A percentile compares a stretch with the other conserved stretches of the same genome.
phyloP scores from a whole-genome alignment of 1,284 basidiomycete genomes.

The Cryptococcus wingfieldii region DNA sequence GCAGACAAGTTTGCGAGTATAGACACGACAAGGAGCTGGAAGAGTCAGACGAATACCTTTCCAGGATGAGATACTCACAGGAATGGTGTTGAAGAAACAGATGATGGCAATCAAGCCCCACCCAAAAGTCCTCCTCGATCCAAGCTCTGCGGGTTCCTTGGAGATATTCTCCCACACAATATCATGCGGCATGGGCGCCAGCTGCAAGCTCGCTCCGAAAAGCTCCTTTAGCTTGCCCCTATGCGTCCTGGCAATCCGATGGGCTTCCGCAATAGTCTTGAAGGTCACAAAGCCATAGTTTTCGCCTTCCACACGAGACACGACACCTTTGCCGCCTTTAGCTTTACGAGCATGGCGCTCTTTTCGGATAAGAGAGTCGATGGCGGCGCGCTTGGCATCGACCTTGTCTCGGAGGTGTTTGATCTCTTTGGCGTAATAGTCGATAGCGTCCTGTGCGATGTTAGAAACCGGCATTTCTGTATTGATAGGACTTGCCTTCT shows the following conservation, averaged over 20 bases:
- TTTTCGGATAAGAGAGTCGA: conserved; percentile 56
- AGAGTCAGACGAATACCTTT: not conserved
- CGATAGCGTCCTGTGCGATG: conserved; percentile 63
- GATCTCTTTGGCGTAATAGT: conserved; percentile 71
- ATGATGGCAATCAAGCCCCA: conserved; percentile 69
- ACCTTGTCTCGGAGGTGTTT: conserved; percentile 61
- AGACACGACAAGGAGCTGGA: conserved; percentile 36
- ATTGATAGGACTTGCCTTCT: conserved; percentile 50
- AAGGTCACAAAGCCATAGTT: conserved; percentile 91
- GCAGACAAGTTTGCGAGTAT: conserved; percentile 47
- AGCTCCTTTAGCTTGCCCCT: conserved; percentile 43
- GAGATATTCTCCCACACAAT: conserved; percentile 80
- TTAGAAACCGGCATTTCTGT: not conserved
- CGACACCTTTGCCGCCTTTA: conserved; percentile 19
- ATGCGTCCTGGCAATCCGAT: conserved; percentile 47
- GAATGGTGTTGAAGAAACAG: conserved; percentile 89
- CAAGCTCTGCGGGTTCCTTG: conserved; percentile 62
- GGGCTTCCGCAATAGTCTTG: conserved; percentile 83
- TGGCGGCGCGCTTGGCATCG: conserved; percentile 68
- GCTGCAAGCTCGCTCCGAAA: conserved; percentile 40
- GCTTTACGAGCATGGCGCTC: conserved; percentile 40
- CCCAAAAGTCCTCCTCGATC: conserved; percentile 66
- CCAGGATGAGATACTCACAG: conserved; percentile 40
- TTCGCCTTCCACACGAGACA: conserved; percentile 56
- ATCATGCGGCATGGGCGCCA: conserved; percentile 47